phyloP scores from a whole-genome alignment of 2,329 filamentous ascomycete genomes.

The Cytospora leucostoma region DNA sequence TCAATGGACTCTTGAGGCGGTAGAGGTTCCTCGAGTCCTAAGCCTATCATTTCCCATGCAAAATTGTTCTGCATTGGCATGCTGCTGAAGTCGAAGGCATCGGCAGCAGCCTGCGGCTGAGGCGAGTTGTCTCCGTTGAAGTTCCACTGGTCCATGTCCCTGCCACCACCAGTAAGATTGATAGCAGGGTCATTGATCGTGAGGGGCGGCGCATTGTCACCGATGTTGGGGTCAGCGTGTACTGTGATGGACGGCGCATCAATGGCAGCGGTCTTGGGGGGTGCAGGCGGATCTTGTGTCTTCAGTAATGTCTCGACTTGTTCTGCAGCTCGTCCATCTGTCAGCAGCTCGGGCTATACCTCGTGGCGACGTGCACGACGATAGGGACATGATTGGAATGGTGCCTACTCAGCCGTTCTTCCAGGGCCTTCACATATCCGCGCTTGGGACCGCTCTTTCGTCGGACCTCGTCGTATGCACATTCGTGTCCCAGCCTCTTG shows the following conservation, averaged over 20 bases:
- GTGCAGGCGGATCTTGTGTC: slow-evolving; percentile 62
- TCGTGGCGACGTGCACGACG: background rate
- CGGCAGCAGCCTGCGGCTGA: slow-evolving; percentile 44
- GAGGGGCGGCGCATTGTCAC: slow-evolving; percentile 41
- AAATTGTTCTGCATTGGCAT: slow-evolving; percentile 60
- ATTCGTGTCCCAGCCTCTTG: slow-evolving; percentile 80
- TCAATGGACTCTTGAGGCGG: slow-evolving; percentile 68
- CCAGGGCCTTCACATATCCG: slow-evolving; percentile 90
- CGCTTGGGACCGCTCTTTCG: slow-evolving; percentile 94
- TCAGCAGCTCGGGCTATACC: slow-evolving; percentile 16
- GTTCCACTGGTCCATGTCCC: slow-evolving; percentile 57
- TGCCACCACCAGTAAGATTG: slow-evolving; percentile 48
- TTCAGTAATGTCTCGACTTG: slow-evolving; percentile 92
- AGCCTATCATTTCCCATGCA: slow-evolving; percentile 75
- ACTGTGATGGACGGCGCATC: slow-evolving; percentile 34
- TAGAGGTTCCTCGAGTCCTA: slow-evolving; percentile 61
- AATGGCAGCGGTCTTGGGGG: slow-evolving; percentile 16
- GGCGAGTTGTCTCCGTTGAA: slow-evolving; percentile 56
- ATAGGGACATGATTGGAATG: slow-evolving; percentile 4
- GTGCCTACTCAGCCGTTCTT: slow-evolving; percentile 81
- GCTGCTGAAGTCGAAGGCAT: slow-evolving; percentile 61
- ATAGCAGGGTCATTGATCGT: slow-evolving; percentile 49
- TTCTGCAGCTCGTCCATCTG: slow-evolving; percentile 51
- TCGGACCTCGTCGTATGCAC: slow-evolving; percentile 87
- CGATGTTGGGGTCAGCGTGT: slow-evolving; percentile 33